Evolutionary conservation across 495 filamentous ascomycete species (phyloP).

Genomic region (Clohesyomyces aquaticus): DNA sequence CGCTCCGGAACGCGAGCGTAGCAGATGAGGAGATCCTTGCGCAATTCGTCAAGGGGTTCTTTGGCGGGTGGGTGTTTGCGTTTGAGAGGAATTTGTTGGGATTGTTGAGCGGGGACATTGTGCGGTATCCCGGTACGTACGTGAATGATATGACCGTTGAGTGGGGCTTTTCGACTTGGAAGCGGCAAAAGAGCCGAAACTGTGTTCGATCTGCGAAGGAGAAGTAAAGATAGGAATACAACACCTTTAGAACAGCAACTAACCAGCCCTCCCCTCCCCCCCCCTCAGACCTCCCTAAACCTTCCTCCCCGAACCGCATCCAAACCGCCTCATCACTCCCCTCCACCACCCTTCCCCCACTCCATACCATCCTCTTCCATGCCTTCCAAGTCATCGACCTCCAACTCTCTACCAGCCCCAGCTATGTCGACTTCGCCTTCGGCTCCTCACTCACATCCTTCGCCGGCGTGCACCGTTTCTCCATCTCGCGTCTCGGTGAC

Average conservation of each 20-base stretch:
- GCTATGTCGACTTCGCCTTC: conserved; percentile 21
- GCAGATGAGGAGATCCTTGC: conserved; percentile 12
- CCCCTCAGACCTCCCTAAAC: too few species aligned
- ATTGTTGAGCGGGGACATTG: not conserved
- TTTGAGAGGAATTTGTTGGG: conserved; percentile 4
- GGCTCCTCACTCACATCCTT: not conserved
- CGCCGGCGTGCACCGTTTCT: conserved; percentile 15
- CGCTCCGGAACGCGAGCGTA: not conserved
- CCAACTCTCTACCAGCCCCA: not conserved
- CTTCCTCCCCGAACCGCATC: not conserved
- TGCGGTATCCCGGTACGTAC: conserved; percentile 3
- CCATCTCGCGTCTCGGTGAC: not conserved
- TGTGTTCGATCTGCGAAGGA: too few species aligned
- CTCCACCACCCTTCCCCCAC: not conserved
- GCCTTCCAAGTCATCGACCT: conserved; percentile 6
- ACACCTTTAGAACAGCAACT: too few species aligned
- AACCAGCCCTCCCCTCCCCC: too few species aligned
- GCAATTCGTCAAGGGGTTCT: conserved; percentile 20
- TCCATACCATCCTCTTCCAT: conserved; percentile 6
- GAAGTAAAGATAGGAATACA: too few species aligned
- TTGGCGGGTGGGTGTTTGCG: conserved; percentile 15
- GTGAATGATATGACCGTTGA: not conserved
- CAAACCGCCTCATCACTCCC: not conserved
- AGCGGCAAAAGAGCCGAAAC: not conserved
- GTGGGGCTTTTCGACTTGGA: not conserved